phyloP scores from a whole-genome alignment of 805 yeast species.

The Saturnispora diversa region DNA sequence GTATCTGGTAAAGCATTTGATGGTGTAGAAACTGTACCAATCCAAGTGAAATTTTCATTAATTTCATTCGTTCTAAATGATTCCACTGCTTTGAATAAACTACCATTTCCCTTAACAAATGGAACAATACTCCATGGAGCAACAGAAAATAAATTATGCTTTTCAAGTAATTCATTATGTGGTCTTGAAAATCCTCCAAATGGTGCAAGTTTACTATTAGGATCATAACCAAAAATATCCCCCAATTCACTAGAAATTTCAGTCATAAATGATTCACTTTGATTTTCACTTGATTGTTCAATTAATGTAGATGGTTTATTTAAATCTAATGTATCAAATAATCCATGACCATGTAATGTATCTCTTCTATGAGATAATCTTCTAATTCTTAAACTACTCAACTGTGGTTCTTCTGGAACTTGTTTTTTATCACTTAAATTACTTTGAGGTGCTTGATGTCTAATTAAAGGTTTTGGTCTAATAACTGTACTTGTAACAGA shows the following conservation, averaged over 20 bases:
- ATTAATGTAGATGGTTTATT: neutral
- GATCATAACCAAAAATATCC: constrained; percentile 9
- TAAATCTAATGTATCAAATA: neutral
- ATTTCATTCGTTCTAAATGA: constrained; percentile 39
- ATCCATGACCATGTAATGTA: constrained; percentile 9
- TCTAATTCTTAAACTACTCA: constrained; percentile 17
- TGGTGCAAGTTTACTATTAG: constrained; percentile 38
- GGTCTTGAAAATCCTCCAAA: constrained; percentile 72
- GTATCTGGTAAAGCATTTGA: constrained; percentile 65
- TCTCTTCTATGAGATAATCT: constrained; percentile 10
- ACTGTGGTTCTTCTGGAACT: constrained; percentile 12
- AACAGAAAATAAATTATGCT: constrained; percentile 41
- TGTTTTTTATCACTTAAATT: constrained; percentile 8
- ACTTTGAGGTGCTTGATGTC: constrained; percentile 12
- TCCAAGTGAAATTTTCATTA: constrained; percentile 47
- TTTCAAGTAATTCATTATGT: constrained; percentile 33
- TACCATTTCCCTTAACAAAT: constrained; percentile 77
- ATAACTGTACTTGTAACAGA: constrained; percentile 14
- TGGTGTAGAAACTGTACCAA: constrained; percentile 91
- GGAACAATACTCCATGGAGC: constrained; percentile 71
- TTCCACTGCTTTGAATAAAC: constrained; percentile 74
- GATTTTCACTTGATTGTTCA: no score
- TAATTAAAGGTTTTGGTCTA: constrained; percentile 21
- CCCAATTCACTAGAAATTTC: constrained; percentile 12
- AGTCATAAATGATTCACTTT: neutral